Evolutionary conservation across 2,329 filamentous ascomycete species (phyloP).

Genomic region (Colletotrichum chlorophyti): DNA sequence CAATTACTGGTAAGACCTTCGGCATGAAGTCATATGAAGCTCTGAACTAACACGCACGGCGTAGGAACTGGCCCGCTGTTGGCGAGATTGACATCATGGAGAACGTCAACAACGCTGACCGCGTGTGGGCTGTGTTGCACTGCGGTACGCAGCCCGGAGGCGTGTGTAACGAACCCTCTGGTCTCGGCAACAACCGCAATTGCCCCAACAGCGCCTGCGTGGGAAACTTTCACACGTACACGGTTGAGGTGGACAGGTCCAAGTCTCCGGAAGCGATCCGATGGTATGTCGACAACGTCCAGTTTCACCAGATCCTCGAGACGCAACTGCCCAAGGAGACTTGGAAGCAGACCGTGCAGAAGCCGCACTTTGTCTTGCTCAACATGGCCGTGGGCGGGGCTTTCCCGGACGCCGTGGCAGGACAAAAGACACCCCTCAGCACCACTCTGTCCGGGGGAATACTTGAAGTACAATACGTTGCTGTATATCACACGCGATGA

Average conservation of each 20-base stretch:
- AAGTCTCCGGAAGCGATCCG: constrained; percentile 48
- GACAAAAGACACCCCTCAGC: background rate
- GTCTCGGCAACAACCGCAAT: constrained; percentile 37
- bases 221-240: constrained; percentile 35
- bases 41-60: constrained; percentile 52
- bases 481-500: constrained; percentile 2
- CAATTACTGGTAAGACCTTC: constrained; percentile 38
- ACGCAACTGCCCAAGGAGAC: constrained; percentile 34
- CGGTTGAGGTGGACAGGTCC: constrained; percentile 41
- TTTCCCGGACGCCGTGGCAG: constrained; percentile 41
- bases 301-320: constrained; percentile 49
- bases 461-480: constrained; percentile 1
- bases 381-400: constrained; percentile 47
- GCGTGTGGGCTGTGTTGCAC: constrained; percentile 58
- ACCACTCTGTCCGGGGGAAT: background rate
- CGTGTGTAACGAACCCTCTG: constrained; percentile 58
- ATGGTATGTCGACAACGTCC: constrained; percentile 54
- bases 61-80: constrained; percentile 43
- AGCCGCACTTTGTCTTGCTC: constrained; percentile 42
- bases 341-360: constrained; percentile 39
- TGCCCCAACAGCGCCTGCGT: constrained; percentile 2
- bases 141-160: constrained; percentile 54
- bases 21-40: constrained; percentile 51
- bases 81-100: constrained; percentile 67
- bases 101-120: constrained; percentile 67